These are phyloP conservation scores for Lasiodiplodia hormozganensis DNA, from an alignment of 2,329 filamentous ascomycete genomes.

Conservation along the genomic window DNA sequence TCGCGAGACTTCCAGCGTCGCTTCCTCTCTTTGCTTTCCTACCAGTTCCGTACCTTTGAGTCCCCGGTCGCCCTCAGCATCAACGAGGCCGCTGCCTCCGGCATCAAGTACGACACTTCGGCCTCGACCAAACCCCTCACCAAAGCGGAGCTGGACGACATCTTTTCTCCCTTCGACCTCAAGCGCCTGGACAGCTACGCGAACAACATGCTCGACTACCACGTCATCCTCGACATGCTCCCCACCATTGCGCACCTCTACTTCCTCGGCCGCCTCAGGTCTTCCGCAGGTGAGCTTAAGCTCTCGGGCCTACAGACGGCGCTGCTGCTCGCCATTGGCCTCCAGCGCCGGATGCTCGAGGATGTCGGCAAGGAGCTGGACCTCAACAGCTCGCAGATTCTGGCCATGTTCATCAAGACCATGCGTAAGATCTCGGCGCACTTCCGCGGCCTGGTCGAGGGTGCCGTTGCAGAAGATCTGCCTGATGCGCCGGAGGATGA, in stretches of 20 bases:
- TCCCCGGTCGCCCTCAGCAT: slow-evolving; percentile 82
- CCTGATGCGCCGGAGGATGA: slow-evolving; percentile 54
- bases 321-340: slow-evolving; percentile 81
- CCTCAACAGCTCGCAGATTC: slow-evolving; percentile 76
- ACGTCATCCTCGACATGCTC: slow-evolving; percentile 92
- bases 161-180: slow-evolving; percentile 89
- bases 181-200: slow-evolving; percentile 95
- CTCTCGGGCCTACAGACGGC: slow-evolving; percentile 84
- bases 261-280: slow-evolving; percentile 77
- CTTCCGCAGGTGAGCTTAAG: slow-evolving; percentile 60
- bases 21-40: slow-evolving; percentile 89
- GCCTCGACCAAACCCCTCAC: slow-evolving; percentile 64
- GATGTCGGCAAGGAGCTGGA: slow-evolving; percentile 79
- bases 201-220: slow-evolving; percentile 97
- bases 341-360: slow-evolving; percentile 89
- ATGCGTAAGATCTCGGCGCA: slow-evolving; percentile 83
- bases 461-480: slow-evolving; percentile 62
- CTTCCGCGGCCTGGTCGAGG: slow-evolving; percentile 77
- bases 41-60: slow-evolving; percentile 86
- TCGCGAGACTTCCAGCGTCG: slow-evolving; percentile 91
- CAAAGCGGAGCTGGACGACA: slow-evolving; percentile 76
- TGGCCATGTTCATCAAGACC: slow-evolving; percentile 98
- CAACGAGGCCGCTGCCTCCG: slow-evolving; percentile 80
- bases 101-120: slow-evolving; percentile 70
- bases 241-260: slow-evolving; percentile 82